Evolutionary conservation across 1,284 basidiomycete species (phyloP).

Genomic region (Leccinum angustisporum): DNA sequence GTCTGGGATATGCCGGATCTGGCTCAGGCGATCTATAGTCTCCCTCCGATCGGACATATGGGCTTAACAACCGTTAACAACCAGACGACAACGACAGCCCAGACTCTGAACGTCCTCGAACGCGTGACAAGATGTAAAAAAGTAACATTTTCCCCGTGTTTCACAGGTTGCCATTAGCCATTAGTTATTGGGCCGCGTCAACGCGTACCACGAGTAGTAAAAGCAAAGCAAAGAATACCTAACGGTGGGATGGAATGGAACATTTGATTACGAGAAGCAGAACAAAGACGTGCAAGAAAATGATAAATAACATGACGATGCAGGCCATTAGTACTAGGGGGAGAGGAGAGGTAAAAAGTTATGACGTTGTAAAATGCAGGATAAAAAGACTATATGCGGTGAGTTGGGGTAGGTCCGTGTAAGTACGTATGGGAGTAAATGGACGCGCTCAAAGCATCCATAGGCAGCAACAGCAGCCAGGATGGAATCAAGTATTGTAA

Average conservation of each 20-base stretch:
- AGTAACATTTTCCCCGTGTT: not conserved
- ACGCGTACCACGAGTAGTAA: not conserved
- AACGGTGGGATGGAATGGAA: not conserved
- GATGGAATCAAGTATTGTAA: constrained; percentile 15
- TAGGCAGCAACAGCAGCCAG: not conserved
- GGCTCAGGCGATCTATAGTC: not conserved
- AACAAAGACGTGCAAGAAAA: constrained; percentile 13
- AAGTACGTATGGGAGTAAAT: constrained; percentile 22
- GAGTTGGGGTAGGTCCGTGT: constrained; percentile 17
- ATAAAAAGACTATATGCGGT: constrained; percentile 19
- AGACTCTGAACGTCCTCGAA: not conserved
- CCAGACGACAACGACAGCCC: not conserved
- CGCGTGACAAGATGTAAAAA: not conserved
- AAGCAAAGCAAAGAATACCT: not conserved
- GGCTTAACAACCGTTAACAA: not conserved
- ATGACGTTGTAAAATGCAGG: constrained; percentile 14
- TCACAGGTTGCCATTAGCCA: constrained; percentile 5
- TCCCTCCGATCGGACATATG: not conserved
- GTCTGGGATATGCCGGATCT: not conserved
- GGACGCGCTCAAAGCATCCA: constrained; percentile 11
- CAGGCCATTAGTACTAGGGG: constrained; percentile 6
- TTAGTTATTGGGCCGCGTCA: not conserved
- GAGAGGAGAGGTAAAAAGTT: not conserved
- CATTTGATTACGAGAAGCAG: not conserved
- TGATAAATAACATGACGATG: not conserved